These are phyloP conservation scores for Pseudogymnoascus sp. DNA, from an alignment of 2,329 filamentous ascomycete genomes.

Conservation along the genomic window DNA sequence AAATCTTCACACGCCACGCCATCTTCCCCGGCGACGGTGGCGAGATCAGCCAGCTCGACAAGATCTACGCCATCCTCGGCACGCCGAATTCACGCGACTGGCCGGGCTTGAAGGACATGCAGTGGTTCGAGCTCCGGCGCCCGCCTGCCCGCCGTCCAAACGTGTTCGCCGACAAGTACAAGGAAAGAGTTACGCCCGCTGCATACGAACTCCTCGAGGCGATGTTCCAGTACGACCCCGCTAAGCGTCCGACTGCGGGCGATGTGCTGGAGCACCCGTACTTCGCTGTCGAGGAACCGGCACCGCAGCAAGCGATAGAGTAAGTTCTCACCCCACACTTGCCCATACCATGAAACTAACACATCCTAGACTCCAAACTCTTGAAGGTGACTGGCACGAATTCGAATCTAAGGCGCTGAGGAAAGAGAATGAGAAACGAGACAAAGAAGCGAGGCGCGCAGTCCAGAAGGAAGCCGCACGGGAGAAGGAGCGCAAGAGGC, in stretches of 20 bases:
- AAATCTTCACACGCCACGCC: slow-evolving; percentile 89
- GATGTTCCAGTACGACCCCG: slow-evolving; percentile 89
- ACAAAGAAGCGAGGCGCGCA: slow-evolving; percentile 33
- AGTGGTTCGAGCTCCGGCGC: slow-evolving; percentile 90
- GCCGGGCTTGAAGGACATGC: slow-evolving; percentile 87
- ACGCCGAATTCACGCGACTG: slow-evolving; percentile 80
- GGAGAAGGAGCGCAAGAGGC: slow-evolving; percentile 23
- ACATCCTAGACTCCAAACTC: slow-evolving; percentile 52
- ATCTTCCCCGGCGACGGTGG: slow-evolving; percentile 94
- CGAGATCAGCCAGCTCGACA: slow-evolving; percentile 93
- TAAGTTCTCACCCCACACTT: slow-evolving; percentile 41
- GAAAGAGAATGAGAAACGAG: slow-evolving; percentile 73
- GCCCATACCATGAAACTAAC: slow-evolving; percentile 22
- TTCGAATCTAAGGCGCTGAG: slow-evolving; percentile 94
- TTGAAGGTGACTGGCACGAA: slow-evolving; percentile 97
- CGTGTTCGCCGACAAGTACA: slow-evolving; percentile 78
- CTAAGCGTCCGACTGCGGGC: slow-evolving; percentile 72
- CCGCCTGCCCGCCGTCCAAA: slow-evolving; percentile 67
- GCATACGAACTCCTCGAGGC: slow-evolving; percentile 75
- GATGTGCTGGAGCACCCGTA: slow-evolving; percentile 83
- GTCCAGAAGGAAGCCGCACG: slow-evolving; percentile 27
- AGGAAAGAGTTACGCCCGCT: slow-evolving; percentile 66
- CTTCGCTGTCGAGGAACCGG: slow-evolving; percentile 76
- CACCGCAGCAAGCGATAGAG: slow-evolving; percentile 71
- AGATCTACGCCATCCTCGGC: slow-evolving; percentile 88